These are phyloP conservation scores for Penicillium sp. DNA, from an alignment of 2,329 filamentous ascomycete genomes.

Conservation along the genomic window DNA sequence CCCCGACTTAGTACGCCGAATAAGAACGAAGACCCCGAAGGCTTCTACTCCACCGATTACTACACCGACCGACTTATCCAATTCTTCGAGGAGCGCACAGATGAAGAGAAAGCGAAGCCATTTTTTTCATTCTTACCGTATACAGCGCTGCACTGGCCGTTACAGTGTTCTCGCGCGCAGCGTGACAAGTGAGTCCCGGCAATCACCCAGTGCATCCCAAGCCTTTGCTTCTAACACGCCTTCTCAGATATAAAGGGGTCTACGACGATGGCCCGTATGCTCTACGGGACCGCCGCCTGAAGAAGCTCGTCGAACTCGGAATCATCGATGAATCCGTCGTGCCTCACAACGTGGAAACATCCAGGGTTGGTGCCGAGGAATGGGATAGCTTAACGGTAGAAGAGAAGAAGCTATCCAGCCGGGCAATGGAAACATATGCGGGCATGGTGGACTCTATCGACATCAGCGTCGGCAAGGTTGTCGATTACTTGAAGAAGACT, in stretches of 20 bases:
- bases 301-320: slow-evolving; percentile 39
- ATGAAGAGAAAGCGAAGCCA: slow-evolving; percentile 44
- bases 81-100: slow-evolving; percentile 36
- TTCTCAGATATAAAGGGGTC: slow-evolving; percentile 51
- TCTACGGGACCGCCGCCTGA: slow-evolving; percentile 51
- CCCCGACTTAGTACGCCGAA: neutral
- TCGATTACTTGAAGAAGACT: slow-evolving; percentile 51
- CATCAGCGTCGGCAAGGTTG: slow-evolving; percentile 51
- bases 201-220: slow-evolving; percentile 36
- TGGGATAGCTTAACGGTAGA: slow-evolving; percentile 48
- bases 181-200: neutral
- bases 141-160: slow-evolving; percentile 59
- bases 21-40: slow-evolving; percentile 18
- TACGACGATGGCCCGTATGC: slow-evolving; percentile 58
- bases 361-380: slow-evolving; percentile 47
- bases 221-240: neutral
- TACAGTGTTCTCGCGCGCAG: slow-evolving; percentile 54
- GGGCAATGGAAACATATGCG: slow-evolving; percentile 57
- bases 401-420: slow-evolving; percentile 47
- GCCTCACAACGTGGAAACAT: slow-evolving; percentile 47
- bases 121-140: slow-evolving; percentile 57
- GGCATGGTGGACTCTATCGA: slow-evolving; percentile 58
- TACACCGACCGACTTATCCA: slow-evolving; percentile 35
- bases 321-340: slow-evolving; percentile 51
- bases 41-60: slow-evolving; percentile 40